Conservation (phyloP, 306 rosid species). For the Spatholobus suberectus region DNA sequence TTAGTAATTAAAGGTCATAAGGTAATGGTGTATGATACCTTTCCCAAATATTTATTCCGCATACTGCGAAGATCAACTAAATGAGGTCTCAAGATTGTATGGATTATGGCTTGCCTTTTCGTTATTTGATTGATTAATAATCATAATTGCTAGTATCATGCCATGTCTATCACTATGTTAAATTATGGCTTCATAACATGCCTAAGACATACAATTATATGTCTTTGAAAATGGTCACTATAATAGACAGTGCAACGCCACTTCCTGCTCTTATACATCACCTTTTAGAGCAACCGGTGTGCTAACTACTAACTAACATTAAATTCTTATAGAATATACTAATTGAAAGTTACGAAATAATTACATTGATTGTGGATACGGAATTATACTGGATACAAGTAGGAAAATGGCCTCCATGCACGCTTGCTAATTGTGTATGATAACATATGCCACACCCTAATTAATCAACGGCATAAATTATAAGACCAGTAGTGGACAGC, state of each 20-base stretch:
- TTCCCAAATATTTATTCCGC: constrained; percentile 18
- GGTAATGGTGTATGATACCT: constrained; percentile 51
- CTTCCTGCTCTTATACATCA: not conserved
- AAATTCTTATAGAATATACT: not conserved
- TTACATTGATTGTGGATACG: constrained; percentile 37
- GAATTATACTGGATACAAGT: constrained; percentile 37
- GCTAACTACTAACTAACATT: constrained; percentile 32
- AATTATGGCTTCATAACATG: constrained; percentile 67
- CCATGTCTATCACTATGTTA: constrained; percentile 48
- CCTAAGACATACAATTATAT: constrained; percentile 55
- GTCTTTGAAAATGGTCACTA: constrained; percentile 24
- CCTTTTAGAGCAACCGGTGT: constrained; percentile 23
- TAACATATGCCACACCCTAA: constrained; percentile 45
- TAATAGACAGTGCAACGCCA: constrained; percentile 40
- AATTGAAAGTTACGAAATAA: constrained; percentile 18
- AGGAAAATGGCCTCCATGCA: constrained; percentile 41
- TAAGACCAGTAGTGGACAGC: constrained; percentile 36
- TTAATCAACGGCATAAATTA: constrained; percentile 34
- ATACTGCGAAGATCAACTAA: not conserved
- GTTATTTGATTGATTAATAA: constrained; percentile 29
- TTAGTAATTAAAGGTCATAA: constrained; percentile 53
- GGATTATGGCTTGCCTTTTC: constrained; percentile 32
- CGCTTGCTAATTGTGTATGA: constrained; percentile 45
- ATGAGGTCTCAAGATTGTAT: constrained; percentile 8
- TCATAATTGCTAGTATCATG: constrained; percentile 53